Conservation (phyloP, 177 flowering plant species). For the Vitis hybrid region DNA sequence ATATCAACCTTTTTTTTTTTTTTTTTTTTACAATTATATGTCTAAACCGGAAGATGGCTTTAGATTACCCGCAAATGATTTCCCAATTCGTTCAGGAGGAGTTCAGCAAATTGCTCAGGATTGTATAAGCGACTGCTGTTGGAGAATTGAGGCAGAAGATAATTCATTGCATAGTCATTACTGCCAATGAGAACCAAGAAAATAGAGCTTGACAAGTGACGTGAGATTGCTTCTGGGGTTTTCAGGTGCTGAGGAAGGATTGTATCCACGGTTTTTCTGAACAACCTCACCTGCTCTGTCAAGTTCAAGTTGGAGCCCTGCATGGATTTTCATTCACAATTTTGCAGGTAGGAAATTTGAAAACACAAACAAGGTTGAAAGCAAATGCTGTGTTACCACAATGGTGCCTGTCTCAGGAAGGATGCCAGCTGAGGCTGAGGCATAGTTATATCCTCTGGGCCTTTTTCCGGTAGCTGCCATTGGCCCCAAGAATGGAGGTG, state of each 20-base stretch:
- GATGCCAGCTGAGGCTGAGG: conserved; percentile 1
- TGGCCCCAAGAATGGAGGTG: not conserved
- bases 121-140: not conserved
- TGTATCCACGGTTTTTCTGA: not conserved
- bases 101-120: not conserved
- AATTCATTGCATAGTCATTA: not conserved
- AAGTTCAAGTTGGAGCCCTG: conserved; percentile 1
- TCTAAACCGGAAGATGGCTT: too few relatives aligned
- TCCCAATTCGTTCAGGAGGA: not conserved
- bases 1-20: too few relatives aligned
- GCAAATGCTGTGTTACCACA: too few relatives aligned
- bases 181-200: not conserved
- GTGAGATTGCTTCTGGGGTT: not conserved
- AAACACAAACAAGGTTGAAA: not conserved
- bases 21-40: too few relatives aligned
- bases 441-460: conserved; percentile 2
- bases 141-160: not conserved
- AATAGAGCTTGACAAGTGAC: conserved; percentile 1
- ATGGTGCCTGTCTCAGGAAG: not conserved
- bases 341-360: not conserved
- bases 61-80: not conserved
- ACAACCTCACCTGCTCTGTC: conserved; percentile 4
- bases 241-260: not conserved
- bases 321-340: not conserved
- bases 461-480: not conserved